Conservation (phyloP, 352 stramenopile species). For the Elongisporangium anandrum region DNA sequence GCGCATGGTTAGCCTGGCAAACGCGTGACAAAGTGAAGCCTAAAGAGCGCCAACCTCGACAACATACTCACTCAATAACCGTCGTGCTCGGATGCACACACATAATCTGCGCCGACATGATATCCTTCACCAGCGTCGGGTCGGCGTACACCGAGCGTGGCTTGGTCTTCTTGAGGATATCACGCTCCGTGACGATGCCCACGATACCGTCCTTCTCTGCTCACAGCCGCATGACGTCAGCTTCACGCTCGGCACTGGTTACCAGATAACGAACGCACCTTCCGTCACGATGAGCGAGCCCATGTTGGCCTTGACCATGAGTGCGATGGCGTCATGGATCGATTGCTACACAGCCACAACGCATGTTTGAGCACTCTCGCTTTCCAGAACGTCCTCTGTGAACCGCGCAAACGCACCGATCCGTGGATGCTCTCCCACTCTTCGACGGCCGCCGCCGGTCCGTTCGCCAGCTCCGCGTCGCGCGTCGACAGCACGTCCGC, state of each 20-base stretch:
- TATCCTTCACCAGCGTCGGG: slow-evolving; percentile 60
- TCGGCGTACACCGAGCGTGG: slow-evolving; percentile 38
- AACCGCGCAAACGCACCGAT: slow-evolving; percentile 23
- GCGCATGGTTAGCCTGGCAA: no score
- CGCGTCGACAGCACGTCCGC: slow-evolving; percentile 60
- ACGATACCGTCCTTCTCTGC: slow-evolving; percentile 61
- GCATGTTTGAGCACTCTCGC: neutral
- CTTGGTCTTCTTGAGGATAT: slow-evolving; percentile 75
- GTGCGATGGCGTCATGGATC: slow-evolving; percentile 65
- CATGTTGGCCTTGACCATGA: slow-evolving; percentile 80
- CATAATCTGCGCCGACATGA: slow-evolving; percentile 87
- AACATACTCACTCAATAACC: slow-evolving; percentile 64
- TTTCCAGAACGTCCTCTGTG: neutral
- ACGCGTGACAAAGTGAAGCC: no score
- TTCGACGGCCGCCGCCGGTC: slow-evolving; percentile 37
- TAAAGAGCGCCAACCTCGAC: neutral
- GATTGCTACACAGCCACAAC: slow-evolving; percentile 38
- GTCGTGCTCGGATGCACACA: slow-evolving; percentile 77
- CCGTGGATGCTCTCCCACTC: slow-evolving; percentile 73
- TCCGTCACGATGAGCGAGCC: slow-evolving; percentile 80
- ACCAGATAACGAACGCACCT: slow-evolving; percentile 13
- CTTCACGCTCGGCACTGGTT: neutral
- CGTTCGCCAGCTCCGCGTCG: slow-evolving; percentile 43
- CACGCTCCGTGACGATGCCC: slow-evolving; percentile 80
- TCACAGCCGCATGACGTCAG: neutral